These are phyloP conservation scores for Mitragyna speciosa DNA, from an alignment of 257 asterid genomes.

Conservation along the genomic window DNA sequence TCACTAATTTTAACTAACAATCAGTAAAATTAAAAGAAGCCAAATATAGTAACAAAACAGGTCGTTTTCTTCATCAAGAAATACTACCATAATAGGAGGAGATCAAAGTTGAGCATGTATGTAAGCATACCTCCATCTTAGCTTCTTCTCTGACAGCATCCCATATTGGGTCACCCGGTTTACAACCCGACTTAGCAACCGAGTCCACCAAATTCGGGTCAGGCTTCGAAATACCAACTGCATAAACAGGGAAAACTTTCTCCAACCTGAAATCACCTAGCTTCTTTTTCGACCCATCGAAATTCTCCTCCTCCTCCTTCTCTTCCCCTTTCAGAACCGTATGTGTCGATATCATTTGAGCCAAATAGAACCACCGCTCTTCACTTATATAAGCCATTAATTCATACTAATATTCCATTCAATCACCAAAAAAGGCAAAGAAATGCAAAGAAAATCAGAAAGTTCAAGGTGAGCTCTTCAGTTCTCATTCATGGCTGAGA, in stretches of 20 bases:
- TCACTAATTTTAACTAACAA: background rate
- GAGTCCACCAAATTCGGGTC: conserved; percentile 42
- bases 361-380: conserved; percentile 23
- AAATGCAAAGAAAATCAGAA: background rate
- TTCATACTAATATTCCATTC: background rate
- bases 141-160: conserved; percentile 41
- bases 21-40: background rate
- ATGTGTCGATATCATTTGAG: conserved; percentile 27
- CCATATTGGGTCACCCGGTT: conserved; percentile 50
- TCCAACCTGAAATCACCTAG: conserved; percentile 26
- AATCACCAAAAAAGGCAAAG: background rate
- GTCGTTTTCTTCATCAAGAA: too few relatives aligned
- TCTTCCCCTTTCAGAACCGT: conserved; percentile 12
- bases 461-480: background rate
- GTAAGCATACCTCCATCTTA: conserved; percentile 33
- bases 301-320: conserved; percentile 8
- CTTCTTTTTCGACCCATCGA: conserved; percentile 7
- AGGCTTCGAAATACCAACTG: conserved; percentile 42
- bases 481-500: background rate
- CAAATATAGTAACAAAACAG: background rate
- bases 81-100: background rate
- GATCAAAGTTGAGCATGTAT: background rate
- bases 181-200: conserved; percentile 36
- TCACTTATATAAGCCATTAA: conserved; percentile 38
- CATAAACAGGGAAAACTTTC: conserved; percentile 47